phyloP scores from a whole-genome alignment of 2,329 filamentous ascomycete species.

The Celoporthe dispersa region DNA sequence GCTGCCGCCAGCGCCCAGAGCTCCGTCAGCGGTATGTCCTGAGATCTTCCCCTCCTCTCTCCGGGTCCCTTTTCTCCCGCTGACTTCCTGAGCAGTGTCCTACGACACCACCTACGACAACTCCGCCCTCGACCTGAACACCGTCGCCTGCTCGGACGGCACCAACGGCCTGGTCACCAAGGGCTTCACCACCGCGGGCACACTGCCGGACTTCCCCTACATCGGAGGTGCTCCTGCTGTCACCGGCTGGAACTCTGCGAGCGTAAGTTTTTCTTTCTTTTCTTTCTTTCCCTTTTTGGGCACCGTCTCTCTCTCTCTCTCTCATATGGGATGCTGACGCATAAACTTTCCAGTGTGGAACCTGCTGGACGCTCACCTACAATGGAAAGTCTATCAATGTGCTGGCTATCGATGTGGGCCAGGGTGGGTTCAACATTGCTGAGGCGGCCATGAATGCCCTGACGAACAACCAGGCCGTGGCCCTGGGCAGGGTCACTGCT shows the following conservation, averaged over 20 bases:
- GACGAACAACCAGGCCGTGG: conserved; percentile 54
- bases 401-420: conserved; percentile 59
- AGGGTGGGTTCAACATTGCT: conserved; percentile 60
- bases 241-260: conserved; percentile 58
- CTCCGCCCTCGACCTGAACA: conserved; percentile 54
- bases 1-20: conserved; percentile 33
- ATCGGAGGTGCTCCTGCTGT: conserved; percentile 59
- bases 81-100: conserved; percentile 55
- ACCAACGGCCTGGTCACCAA: conserved; percentile 67
- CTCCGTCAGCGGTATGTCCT: conserved; percentile 32
- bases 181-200: conserved; percentile 59
- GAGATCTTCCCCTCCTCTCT: no score
- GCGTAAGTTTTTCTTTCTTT: conserved; percentile 32
- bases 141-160: conserved; percentile 71
- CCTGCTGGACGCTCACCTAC: conserved; percentile 61
- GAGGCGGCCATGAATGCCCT: conserved; percentile 59
- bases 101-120: conserved; percentile 77
- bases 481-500: conserved; percentile 59
- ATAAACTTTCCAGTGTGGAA: conserved; percentile 52
- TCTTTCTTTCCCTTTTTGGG: no score
- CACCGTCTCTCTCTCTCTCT: background rate
- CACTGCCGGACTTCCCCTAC: conserved; percentile 55
- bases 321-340: background rate
- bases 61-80: background rate
- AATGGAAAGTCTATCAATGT: conserved; percentile 56